Percentiles rank a stretch among this genome's conserved stretches.
Conservation (phyloP, 2,329 filamentous ascomycete genomes). For the Cercospora zeae-maydis region DNA sequence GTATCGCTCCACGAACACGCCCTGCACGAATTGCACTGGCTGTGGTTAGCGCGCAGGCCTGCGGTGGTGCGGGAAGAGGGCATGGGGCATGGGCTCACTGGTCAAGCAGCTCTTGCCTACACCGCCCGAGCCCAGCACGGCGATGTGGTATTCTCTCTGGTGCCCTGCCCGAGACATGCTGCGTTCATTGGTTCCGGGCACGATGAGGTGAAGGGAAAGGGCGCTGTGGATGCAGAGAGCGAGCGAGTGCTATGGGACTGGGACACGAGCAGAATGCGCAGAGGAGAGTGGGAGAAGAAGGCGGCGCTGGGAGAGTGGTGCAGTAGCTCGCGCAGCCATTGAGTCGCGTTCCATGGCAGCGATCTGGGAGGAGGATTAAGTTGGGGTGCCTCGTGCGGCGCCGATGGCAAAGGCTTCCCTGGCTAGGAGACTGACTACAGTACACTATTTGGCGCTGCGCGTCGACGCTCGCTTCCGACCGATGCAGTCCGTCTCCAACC, state of each 20-base stretch:
- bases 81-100: constrained; percentile 51
- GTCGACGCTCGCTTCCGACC: constrained; percentile 7
- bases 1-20: constrained; percentile 83
- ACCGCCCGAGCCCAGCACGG: constrained; percentile 78
- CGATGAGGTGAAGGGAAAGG: neutral
- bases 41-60: constrained; percentile 20
- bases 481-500: neutral
- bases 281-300: constrained; percentile 16
- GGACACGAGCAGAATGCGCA: constrained; percentile 14
- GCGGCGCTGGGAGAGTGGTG: constrained; percentile 14
- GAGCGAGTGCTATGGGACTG: no score
- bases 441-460: neutral
- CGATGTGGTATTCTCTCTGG: constrained; percentile 68
- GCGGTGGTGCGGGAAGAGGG: constrained; percentile 6
- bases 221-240: neutral
- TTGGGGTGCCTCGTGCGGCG: constrained; percentile 21
- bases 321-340: constrained; percentile 23
- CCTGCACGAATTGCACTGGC: constrained; percentile 84
- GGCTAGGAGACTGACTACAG: constrained; percentile 8
- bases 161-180: constrained; percentile 33
- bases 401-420: constrained; percentile 19
- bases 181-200: constrained; percentile 4
- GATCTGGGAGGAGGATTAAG: constrained; percentile 21
- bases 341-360: constrained; percentile 22
- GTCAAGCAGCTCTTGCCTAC: constrained; percentile 92